Base-by-base conservation (phyloP, 1,284 basidiomycete species). In the Neonothopanus nambi region DNA sequence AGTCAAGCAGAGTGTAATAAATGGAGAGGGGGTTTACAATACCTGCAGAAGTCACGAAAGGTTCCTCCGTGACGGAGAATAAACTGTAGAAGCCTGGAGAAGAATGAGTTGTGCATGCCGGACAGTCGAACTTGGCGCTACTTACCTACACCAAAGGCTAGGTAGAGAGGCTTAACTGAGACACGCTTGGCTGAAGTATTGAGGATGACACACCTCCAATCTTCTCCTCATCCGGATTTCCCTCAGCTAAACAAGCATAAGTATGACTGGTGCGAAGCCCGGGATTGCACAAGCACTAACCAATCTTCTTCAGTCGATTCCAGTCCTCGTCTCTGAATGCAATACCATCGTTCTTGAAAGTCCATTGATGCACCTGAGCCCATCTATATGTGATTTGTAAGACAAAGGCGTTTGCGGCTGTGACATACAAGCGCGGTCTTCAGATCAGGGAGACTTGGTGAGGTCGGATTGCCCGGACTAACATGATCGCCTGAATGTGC, bases 21-120 rank as follows among this genome's bases (percentile, higher is more conserved):
- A 5, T 12, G 37, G 4, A 7, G 48, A n/a, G 20, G 44, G 21
- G 66, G 45, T 66, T 11, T 13, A 13, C 9, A 33, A 4, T 33
- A 86, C 87, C 82, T 65, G 92, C 95, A 15, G 91, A 95, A 9
- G 86, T 89, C 8, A 98, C 95, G 64, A 96, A 91, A 0, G 96
- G 96, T 59, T 93, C 89, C 58, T 98, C 95, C n/a, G 89, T 91
- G 1, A 91, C 82, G 0, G 88, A 91, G 65, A 92, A 91, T 18
- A 92, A 67, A 58, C 85, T 88, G 65, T 91, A 91, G 66, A 91
- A 91, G 0, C 89, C 87, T 87, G 39, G 4, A 39, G 28, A 39
- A 11, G 48, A 24, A 23, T 21, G 20, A 38, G 9, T 5, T 26
- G 18, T 18, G 39, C 15, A 9, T 23, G 5, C 2, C 30, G 3